These are phyloP conservation scores for Phallus indusiatus DNA, from an alignment of 768 basidiomycete genomes.

Conservation along the genomic window DNA sequence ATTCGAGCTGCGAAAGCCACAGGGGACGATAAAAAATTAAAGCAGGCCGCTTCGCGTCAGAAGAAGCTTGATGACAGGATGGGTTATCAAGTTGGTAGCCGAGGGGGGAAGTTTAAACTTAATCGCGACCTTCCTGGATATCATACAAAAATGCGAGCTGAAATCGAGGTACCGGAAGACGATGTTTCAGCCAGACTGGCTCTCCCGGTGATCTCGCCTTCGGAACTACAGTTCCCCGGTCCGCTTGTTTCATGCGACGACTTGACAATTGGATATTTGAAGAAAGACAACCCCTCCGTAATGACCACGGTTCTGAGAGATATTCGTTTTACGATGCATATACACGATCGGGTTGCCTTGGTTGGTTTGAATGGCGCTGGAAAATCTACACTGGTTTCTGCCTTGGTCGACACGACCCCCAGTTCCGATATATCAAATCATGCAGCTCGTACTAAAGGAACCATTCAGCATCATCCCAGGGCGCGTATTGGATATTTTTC, in stretches of 20 bases:
- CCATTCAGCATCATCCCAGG: slow-evolving; percentile 41
- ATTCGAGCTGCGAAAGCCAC: slow-evolving; percentile 42
- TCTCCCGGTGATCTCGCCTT: slow-evolving; percentile 25
- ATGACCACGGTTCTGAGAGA: slow-evolving; percentile 20
- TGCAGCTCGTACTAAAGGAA: slow-evolving; percentile 39
- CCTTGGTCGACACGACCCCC: slow-evolving; percentile 27
- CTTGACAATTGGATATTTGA: slow-evolving; percentile 28
- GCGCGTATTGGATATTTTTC: slow-evolving; percentile 40
- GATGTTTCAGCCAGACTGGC: slow-evolving; percentile 28
- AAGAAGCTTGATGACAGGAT: slow-evolving; percentile 43
- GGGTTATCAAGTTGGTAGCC: slow-evolving; percentile 29
- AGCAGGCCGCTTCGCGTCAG: slow-evolving; percentile 46
- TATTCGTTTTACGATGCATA: slow-evolving; percentile 30
- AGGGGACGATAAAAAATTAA: slow-evolving; percentile 49
- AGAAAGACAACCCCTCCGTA: slow-evolving; percentile 25
- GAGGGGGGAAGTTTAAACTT: slow-evolving; percentile 41
- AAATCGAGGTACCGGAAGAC: slow-evolving; percentile 29
- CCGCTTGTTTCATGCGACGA: slow-evolving; percentile 22
- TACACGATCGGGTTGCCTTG: slow-evolving; percentile 30
- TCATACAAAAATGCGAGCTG: slow-evolving; percentile 28
- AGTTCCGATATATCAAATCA: slow-evolving; percentile 25
- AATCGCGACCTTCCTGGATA: slow-evolving; percentile 43
- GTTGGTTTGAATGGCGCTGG: slow-evolving; percentile 45
- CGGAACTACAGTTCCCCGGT: slow-evolving; percentile 17
- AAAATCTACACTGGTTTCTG: slow-evolving; percentile 47